phyloP scores from a whole-genome alignment of 139 green algal species.

The Chlorella sorokiniana region DNA sequence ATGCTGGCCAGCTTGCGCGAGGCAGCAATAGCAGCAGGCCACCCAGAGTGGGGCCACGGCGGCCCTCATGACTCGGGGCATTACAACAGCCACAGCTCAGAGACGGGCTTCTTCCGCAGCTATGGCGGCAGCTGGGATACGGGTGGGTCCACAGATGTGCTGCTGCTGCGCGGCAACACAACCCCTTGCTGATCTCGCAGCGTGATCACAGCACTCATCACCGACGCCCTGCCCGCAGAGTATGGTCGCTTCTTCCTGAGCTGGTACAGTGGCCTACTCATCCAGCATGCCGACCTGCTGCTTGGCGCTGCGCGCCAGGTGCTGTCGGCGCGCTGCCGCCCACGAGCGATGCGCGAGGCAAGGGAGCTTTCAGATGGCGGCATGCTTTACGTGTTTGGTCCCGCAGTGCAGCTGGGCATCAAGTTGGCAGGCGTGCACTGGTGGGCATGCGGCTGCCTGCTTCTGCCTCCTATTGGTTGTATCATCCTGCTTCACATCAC shows the following conservation, averaged over 20 bases:
- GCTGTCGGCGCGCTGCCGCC: conserved; percentile 46
- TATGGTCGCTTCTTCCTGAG: conserved; percentile 95
- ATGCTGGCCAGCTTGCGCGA: conserved; percentile 85
- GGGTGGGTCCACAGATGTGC: neutral
- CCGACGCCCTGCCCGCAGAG: conserved; percentile 18
- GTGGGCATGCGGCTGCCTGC: conserved; percentile 44
- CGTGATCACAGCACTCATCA: neutral
- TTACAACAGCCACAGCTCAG: conserved; percentile 89
- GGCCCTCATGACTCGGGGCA: conserved; percentile 92
- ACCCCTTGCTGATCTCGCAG: no score
- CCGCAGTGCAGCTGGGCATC: conserved; percentile 71
- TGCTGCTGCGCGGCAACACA: neutral
- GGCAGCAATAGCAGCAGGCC: conserved; percentile 70
- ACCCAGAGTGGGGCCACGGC: conserved; percentile 86
- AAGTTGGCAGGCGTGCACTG: conserved; percentile 98
- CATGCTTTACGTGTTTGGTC: conserved; percentile 43
- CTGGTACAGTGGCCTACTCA: conserved; percentile 91
- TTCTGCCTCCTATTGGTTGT: no score
- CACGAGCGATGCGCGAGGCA: conserved; percentile 60
- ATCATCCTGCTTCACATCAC: no score
- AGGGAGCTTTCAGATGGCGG: conserved; percentile 42
- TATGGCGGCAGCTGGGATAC: conserved; percentile 84
- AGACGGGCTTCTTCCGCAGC: conserved; percentile 93
- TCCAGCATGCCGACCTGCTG: conserved; percentile 86
- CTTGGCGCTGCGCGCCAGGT: conserved; percentile 67